Evolutionary conservation across 1,284 basidiomycete genomes (phyloP), one percentile per base, ranked within the genome.

Genomic region (Ceraceosorus guamensis): DNA sequence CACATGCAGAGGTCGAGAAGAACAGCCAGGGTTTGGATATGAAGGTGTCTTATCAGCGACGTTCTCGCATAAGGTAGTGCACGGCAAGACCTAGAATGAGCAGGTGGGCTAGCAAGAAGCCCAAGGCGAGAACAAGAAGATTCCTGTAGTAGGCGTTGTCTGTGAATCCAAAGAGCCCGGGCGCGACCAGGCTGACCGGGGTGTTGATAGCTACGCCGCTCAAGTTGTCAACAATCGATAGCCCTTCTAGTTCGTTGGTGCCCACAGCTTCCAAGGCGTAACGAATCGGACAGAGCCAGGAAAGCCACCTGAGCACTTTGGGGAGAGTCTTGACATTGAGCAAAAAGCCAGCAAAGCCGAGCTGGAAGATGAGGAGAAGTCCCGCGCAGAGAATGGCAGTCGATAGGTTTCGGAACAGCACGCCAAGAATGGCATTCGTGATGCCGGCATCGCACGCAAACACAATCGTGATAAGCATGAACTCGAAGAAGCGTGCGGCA

Each of bases 221-320:
- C 14, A 48, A n/a, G 39, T 14, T 65, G 46, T 71, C 69, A 1
- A 60, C 47, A 50, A 71, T 50, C 55, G 61, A 49, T 31, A 71
- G 50, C 0, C 63, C 67, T 10, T 49, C 31, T 14, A 71, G 35
- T 52, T 71, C 63, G 53, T 67, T 62, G 13, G 43, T 52, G 8
- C 65, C 63, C 33, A 69, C 65, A 24, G 67, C 69, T 54, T 71
- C 69, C 44, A 71, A 52, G 16, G 67, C 67, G 46, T 62, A 71
- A 61, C 67, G 68, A 54, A 67, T 61, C 10, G 61, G 62, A 16
- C 55, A 61, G 18, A 71, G 53, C 63, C 63, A 71, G 53, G 64
- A 61, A 18, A 71, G 41, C 69, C 69, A 71, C 18, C 57, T 37
- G n/a, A 71, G 58, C 6, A 60, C 67, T 0, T 30, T 31, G 2